Evolutionary conservation across 1,284 basidiomycete genomes (phyloP), one percentile per base, ranked within the genome.

Genomic region (Cutaneotrichosporon cutaneum): DNA sequence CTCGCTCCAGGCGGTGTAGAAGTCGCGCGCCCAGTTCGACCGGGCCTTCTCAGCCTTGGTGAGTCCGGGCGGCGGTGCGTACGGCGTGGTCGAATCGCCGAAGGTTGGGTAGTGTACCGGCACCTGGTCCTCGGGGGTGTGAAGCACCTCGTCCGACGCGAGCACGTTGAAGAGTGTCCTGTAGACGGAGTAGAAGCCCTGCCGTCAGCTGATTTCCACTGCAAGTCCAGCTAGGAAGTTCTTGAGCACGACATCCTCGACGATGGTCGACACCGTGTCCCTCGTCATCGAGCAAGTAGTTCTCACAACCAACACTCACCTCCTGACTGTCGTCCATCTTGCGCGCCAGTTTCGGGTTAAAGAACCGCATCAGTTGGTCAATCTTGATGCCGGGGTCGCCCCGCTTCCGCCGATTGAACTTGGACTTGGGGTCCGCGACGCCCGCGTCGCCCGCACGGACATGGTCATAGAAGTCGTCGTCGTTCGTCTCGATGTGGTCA

Each of bases 141-240:
- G 83, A 54, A 86, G 81, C 8, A 81, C 81, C 77, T 99, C 96
- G 70, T 98, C 94, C 21, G 88, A 85, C 9, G 88, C 85, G 5
- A 99, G 84, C 2, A 94, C 87, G 30, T 85, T 82, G 77, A 98
- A 99, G 2, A 99, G 82, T 65, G 92, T 90, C 22, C 89, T 86
- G 76, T 94, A 99, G 9, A 97, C 87, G 0, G 89, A 88, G 77
- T 87, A 99, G 82, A 98, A 99, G 50, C 92, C 86, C 91, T 96
- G 62, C 3, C 13, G 45, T 48, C 45, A 48, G 62, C 47, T 67
- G 65, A 26, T 71, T 57, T 54, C 47, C 27, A 44, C n/a, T n/a
- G n/a, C n/a, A n/a, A n/a, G n/a, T n/a, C n/a, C n/a, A n/a, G n/a
- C n/a, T n/a, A n/a, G n/a, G n/a, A n/a, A n/a, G n/a, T n/a, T n/a